phyloP scores from a whole-genome alignment of 2,329 filamentous ascomycete genomes.

The Beauveria sp. region DNA sequence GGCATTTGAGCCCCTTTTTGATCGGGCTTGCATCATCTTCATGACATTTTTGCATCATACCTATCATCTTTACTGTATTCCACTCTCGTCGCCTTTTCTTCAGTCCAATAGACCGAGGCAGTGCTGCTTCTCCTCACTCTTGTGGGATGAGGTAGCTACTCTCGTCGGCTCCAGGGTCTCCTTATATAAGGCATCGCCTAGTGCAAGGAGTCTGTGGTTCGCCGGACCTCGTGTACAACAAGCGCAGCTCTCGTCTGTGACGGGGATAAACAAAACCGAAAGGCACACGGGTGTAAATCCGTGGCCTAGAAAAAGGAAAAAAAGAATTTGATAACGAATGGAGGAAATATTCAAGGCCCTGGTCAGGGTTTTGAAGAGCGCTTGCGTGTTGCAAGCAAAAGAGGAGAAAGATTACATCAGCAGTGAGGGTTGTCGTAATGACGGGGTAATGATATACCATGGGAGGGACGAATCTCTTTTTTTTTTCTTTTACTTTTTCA shows the following conservation, averaged over 20 bases:
- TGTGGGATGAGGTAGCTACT: background rate
- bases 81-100: background rate
- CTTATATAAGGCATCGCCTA: background rate
- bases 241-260: conserved; percentile 5
- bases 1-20: background rate
- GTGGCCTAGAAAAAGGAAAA: background rate
- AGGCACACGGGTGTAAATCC: background rate
- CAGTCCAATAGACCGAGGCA: background rate
- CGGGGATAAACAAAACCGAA: background rate
- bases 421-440: conserved; percentile 3
- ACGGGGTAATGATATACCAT: conserved; percentile 13
- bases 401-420: background rate
- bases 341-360: background rate
- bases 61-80: conserved; percentile 6
- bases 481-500: background rate
- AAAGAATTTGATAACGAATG: background rate
- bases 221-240: conserved; percentile 5
- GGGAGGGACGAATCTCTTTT: background rate
- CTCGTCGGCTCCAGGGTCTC: background rate
- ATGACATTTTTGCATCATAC: conserved; percentile 10
- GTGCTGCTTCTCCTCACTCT: background rate
- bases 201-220: background rate
- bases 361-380: background rate
- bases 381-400: background rate
- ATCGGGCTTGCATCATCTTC: conserved; percentile 1